Conservation (phyloP, 23 red algal species). For the Gracilaria caudata region DNA sequence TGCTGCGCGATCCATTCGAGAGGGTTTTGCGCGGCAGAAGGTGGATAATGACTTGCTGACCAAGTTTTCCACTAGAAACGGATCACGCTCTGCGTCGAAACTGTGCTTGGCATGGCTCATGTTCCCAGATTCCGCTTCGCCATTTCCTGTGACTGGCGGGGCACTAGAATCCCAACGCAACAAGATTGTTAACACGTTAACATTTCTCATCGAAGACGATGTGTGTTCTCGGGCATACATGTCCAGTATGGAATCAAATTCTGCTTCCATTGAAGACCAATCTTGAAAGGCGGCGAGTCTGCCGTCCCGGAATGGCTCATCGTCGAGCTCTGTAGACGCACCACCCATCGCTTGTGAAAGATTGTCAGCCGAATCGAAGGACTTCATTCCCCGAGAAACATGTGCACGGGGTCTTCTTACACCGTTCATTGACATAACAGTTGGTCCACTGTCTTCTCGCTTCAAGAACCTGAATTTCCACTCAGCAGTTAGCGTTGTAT, state of each 20-base stretch:
- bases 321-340: slow-evolving; percentile 32
- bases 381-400: slow-evolving; percentile 44
- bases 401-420: slow-evolving; percentile 11
- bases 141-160: slow-evolving; percentile 2
- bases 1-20: slow-evolving; percentile 59
- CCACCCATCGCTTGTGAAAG: slow-evolving; percentile 45
- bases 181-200: slow-evolving; percentile 81
- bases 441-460: slow-evolving; percentile 39
- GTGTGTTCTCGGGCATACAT: slow-evolving; percentile 17
- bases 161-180: slow-evolving; percentile 69
- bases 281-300: slow-evolving; percentile 76
- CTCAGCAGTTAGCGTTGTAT: slow-evolving; percentile 20
- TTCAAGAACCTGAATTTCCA: slow-evolving; percentile 71
- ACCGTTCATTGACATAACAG: slow-evolving; percentile 8
- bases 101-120: not conserved
- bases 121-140: slow-evolving; percentile 1
- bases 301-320: slow-evolving; percentile 73
- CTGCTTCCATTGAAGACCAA: slow-evolving; percentile 70
- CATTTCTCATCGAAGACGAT: slow-evolving; percentile 36
- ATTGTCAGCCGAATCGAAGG: slow-evolving; percentile 96
- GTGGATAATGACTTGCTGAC: slow-evolving; percentile 69
- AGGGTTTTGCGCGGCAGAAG: slow-evolving; percentile 63
- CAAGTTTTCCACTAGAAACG: slow-evolving; percentile 39
- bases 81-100: slow-evolving; percentile 40
- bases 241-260: slow-evolving; percentile 75